Base-by-base conservation (phyloP, 108 stramenopile genomes). In the Nannochloropsis salina region DNA sequence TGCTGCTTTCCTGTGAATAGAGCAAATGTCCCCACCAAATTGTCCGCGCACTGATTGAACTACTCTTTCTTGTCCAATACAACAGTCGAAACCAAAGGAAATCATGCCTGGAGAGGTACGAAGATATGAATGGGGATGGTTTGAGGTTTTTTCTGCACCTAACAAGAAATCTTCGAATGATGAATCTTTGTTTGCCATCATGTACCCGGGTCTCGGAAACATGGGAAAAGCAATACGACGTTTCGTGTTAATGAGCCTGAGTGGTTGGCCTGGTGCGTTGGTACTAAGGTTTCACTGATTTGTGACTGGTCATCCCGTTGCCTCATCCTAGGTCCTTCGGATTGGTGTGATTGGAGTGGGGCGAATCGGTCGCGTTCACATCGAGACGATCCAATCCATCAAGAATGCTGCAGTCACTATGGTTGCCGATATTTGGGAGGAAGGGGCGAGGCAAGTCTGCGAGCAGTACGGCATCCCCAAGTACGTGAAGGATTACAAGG, bases 321-420 rank as follows among this genome's bases (percentile, higher is more conserved):
- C 61, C 61, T 20, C 42, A 11, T 83, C 10, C 83, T 20, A 42
- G 18, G 83, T 42, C 20, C 42, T 41, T 18, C 41, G 84, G 84
- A 85, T 88, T 31, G 88, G 88, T 44, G 84, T 88, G 84, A 88
- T 88, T 51, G 88, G 88, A 18, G 85, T 85, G 44, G 88, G 88
- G 9, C 88, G 88, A 42, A 88, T 88, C 85, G 88, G 88, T 20
- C 88, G 88, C 44, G 84, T 82, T 83, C 88, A 88, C 82, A 85
- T 84, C 84, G 83, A 84, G 31, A 85, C 88, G 4, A 82, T 85
- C 42, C 84, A 82, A 11, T 88, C 88, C 88, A 84, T 85, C 82
- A 85, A 84, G 12, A 83, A 85, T 51, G 88, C 85, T 15, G 42
- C 40, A 40, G 85, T 88, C 12, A 44, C n/a, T 44, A 85, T 88